These are phyloP conservation scores for Syncephalastrum racemosum DNA, from an alignment of 371 early-diverging fungal genomes.

Conservation along the genomic window DNA sequence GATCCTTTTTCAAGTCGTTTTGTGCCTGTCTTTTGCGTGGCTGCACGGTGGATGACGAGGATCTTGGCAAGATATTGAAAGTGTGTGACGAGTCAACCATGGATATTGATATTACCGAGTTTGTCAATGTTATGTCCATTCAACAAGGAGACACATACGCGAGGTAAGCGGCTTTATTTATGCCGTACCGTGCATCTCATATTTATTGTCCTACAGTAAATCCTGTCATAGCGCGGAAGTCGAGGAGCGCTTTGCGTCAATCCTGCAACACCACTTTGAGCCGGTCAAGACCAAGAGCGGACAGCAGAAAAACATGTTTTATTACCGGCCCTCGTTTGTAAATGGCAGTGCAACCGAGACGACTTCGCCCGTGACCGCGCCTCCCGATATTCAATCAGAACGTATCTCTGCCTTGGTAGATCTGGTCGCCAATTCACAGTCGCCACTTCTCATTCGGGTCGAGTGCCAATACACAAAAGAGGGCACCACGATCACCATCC, in stretches of 20 bases:
- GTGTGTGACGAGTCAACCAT: constrained; percentile 61
- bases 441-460: constrained; percentile 57
- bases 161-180: constrained; percentile 27
- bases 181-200: constrained; percentile 6
- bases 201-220: constrained; percentile 4
- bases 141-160: constrained; percentile 35
- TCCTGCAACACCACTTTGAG: constrained; percentile 65
- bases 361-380: constrained; percentile 11
- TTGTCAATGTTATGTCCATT: constrained; percentile 62
- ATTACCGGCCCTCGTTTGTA: constrained; percentile 59
- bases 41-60: constrained; percentile 48
- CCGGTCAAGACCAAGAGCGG: constrained; percentile 45
- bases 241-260: constrained; percentile 50
- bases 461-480: constrained; percentile 57
- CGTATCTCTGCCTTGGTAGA: constrained; percentile 45
- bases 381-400: constrained; percentile 18
- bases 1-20: constrained; percentile 63
- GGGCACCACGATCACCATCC: constrained; percentile 37
- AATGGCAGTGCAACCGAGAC: constrained; percentile 6
- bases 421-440: constrained; percentile 50
- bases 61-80: constrained; percentile 57
- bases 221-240: constrained; percentile 9
- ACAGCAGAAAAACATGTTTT: constrained; percentile 51
- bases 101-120: constrained; percentile 73
- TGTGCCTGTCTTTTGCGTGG: constrained; percentile 65